phyloP scores from a whole-genome alignment of 2,329 filamentous ascomycete genomes.

The Aspergillus vadensis region DNA sequence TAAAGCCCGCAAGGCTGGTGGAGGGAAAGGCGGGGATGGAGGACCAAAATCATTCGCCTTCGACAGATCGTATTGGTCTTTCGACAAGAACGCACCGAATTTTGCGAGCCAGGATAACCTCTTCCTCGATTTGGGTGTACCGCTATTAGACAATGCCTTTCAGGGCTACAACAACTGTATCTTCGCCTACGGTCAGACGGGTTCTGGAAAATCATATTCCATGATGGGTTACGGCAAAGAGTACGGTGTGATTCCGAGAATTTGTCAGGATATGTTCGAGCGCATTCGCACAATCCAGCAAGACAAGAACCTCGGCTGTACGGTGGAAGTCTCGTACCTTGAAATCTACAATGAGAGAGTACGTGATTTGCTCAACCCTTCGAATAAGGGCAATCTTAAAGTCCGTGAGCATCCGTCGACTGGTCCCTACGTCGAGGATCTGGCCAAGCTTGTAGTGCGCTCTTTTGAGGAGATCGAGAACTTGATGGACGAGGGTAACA shows the following conservation, averaged over 20 bases:
- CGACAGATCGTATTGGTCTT: conserved; percentile 98
- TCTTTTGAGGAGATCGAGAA: conserved; percentile 96
- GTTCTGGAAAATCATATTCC: conserved; percentile 97
- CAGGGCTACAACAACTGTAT: conserved; percentile 99
- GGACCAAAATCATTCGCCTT: conserved; percentile 88
- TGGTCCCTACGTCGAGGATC: conserved; percentile 95
- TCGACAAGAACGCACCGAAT: conserved; percentile 75
- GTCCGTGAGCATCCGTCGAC: conserved; percentile 97
- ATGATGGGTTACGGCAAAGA: conserved; percentile 99
- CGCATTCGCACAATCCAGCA: conserved; percentile 71
- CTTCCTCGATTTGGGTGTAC: conserved; percentile 83
- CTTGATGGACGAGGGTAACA: conserved; percentile 99
- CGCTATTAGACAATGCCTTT: conserved; percentile 95
- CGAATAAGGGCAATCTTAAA: conserved; percentile 94
- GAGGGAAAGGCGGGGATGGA: conserved; percentile 64
- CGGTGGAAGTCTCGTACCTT: conserved; percentile 95
- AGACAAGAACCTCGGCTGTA: conserved; percentile 80
- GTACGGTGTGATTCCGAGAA: conserved; percentile 90
- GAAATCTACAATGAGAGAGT: conserved; percentile 99
- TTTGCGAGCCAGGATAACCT: conserved; percentile 90
- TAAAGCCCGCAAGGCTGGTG: conserved; percentile 51
- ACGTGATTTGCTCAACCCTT: conserved; percentile 89
- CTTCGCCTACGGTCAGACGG: conserved; percentile 97
- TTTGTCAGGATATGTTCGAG: conserved; percentile 97
- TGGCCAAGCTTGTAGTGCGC: conserved; percentile 90